Conservation (phyloP, 169 alveolate genomes). For the Babesia bovis region DNA sequence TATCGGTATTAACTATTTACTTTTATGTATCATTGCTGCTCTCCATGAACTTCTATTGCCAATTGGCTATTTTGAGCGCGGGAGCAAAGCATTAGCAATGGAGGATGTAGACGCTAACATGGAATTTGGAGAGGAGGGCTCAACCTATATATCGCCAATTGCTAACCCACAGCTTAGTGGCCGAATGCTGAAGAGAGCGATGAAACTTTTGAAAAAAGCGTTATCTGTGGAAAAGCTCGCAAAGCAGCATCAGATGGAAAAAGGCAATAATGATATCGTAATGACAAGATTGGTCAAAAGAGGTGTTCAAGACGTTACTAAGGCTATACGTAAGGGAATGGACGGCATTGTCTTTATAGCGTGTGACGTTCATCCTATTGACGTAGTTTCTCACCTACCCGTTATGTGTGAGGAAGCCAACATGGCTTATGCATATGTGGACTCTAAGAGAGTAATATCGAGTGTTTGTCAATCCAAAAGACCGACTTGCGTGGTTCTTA, state of each 20-base stretch:
- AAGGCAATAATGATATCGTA: conserved; percentile 49
- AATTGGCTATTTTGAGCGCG: too few species aligned
- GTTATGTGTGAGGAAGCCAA: conserved; percentile 91
- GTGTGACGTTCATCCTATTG: conserved; percentile 95
- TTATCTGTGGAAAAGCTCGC: conserved; percentile 72
- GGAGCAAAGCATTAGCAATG: too few species aligned
- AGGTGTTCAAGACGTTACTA: conserved; percentile 96
- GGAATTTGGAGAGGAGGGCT: conserved; percentile 49
- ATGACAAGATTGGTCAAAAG: conserved; percentile 77
- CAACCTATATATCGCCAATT: conserved; percentile 86
- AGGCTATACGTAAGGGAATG: conserved; percentile 88
- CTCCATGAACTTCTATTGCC: too few species aligned
- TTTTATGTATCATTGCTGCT: too few species aligned
- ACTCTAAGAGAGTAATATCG: conserved; percentile 89
- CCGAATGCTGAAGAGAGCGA: conserved; percentile 82
- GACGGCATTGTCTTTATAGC: conserved; percentile 92
- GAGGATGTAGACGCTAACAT: conserved; percentile 1
- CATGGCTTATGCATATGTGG: conserved; percentile 90
- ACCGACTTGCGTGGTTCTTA: conserved; percentile 92
- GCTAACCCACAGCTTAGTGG: conserved; percentile 91
- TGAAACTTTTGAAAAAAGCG: conserved; percentile 84
- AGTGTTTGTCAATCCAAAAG: conserved; percentile 91
- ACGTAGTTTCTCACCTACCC: conserved; percentile 94
- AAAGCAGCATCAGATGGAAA: conserved; percentile 37
- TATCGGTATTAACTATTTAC: too few species aligned